phyloP scores from a whole-genome alignment of 2,329 filamentous ascomycete species.

The Colletotrichum brevisporum region DNA sequence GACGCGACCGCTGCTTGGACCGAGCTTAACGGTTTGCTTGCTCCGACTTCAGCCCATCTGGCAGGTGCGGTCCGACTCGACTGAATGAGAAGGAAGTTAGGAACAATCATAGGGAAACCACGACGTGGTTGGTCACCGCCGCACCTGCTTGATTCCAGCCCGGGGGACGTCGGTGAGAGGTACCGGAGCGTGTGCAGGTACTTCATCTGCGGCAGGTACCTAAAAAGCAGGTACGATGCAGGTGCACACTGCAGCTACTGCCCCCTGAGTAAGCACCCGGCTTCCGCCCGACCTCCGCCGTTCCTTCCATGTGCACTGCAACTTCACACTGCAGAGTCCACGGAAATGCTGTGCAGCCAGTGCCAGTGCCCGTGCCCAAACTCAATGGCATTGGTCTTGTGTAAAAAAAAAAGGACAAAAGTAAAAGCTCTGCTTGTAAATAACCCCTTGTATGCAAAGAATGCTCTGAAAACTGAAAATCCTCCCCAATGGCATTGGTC shows the following conservation, averaged over 20 bases:
- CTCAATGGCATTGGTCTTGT: slow-evolving; percentile 20
- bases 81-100: slow-evolving; percentile 14
- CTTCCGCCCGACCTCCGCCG: neutral
- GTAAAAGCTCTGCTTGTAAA: no score
- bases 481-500: no score
- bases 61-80: neutral
- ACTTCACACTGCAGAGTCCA: no score
- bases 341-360: no score
- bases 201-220: no score
- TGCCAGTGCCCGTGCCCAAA: neutral
- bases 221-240: no score
- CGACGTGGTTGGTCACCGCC: slow-evolving; percentile 14
- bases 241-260: no score
- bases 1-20: no score
- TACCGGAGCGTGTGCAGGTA: neutral
- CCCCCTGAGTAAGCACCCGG: neutral
- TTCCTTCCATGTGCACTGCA: neutral
- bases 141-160: slow-evolving; percentile 5
- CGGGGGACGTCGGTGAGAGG: slow-evolving; percentile 19
- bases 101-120: neutral
- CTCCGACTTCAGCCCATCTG: no score
- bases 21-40: neutral
- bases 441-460: no score
- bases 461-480: no score
- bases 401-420: no score